These are phyloP conservation scores for Teratosphaeria epicoccoides DNA, from an alignment of 2,329 filamentous ascomycete species.

Conservation along the genomic window DNA sequence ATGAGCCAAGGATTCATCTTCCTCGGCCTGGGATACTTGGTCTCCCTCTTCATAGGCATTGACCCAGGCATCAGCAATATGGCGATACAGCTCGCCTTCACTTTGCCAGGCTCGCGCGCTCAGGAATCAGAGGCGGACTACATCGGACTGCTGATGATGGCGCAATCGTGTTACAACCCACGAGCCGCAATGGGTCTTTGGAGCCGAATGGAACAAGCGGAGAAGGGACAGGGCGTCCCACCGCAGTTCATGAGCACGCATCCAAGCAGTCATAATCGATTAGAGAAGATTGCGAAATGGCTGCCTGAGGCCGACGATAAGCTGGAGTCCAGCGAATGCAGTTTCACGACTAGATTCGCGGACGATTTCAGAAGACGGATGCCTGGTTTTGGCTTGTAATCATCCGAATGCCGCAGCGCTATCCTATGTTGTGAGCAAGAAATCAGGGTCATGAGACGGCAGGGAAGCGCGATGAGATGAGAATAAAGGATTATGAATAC, in stretches of 20 bases:
- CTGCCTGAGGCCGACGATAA: slow-evolving; percentile 32
- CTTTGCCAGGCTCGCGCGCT: slow-evolving; percentile 55
- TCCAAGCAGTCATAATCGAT: slow-evolving; percentile 56
- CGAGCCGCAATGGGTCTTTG: slow-evolving; percentile 54
- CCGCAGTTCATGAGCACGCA: slow-evolving; percentile 70
- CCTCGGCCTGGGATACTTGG: slow-evolving; percentile 23
- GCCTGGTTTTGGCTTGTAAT: neutral
- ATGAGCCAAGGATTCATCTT: slow-evolving; percentile 38
- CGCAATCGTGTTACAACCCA: slow-evolving; percentile 66
- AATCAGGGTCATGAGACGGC: too few species aligned
- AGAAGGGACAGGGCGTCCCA: slow-evolving; percentile 35
- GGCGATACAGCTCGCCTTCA: slow-evolving; percentile 53
- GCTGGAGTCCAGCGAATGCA: slow-evolving; percentile 22
- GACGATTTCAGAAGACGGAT: slow-evolving; percentile 1
- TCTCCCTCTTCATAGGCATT: slow-evolving; percentile 33
- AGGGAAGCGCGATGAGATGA: neutral
- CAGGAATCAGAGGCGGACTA: slow-evolving; percentile 71
- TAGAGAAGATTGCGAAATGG: slow-evolving; percentile 56
- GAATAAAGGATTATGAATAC: neutral
- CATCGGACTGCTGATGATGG: slow-evolving; percentile 74
- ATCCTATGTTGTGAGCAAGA: too few species aligned
- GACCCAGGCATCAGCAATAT: slow-evolving; percentile 28
- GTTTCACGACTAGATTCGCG: slow-evolving; percentile 11
- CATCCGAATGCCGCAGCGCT: too few species aligned
- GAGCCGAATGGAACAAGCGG: slow-evolving; percentile 48